Conservation (phyloP, 768 basidiomycete genomes). For the Boletus reticulatus region DNA sequence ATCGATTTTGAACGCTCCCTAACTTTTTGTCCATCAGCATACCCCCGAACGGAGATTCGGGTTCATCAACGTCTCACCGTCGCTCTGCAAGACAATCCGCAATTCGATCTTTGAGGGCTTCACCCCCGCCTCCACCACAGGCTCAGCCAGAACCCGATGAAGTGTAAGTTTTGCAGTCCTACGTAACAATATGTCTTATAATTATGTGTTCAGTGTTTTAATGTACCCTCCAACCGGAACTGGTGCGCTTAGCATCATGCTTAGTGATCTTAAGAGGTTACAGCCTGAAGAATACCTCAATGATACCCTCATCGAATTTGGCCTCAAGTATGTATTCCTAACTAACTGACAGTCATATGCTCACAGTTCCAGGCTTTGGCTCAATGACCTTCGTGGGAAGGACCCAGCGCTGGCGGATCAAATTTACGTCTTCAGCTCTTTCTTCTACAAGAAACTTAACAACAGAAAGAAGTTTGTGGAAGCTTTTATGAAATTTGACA, state of each 20-base stretch:
- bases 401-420: conserved; percentile 65
- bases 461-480: conserved; percentile 51
- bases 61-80: conserved; percentile 16
- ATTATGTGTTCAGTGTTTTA: conserved; percentile 50
- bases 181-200: conserved; percentile 1
- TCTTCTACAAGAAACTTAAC: conserved; percentile 94
- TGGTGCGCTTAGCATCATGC: conserved; percentile 80
- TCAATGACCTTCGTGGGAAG: conserved; percentile 50
- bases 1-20: background rate
- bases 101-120: conserved; percentile 14
- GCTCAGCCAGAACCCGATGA: conserved; percentile 53
- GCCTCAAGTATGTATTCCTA: conserved; percentile 68
- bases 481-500: background rate
- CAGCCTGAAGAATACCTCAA: conserved; percentile 86
- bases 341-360: background rate
- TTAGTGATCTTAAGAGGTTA: conserved; percentile 72
- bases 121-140: conserved; percentile 30
- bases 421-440: conserved; percentile 92
- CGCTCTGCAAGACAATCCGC: conserved; percentile 38
- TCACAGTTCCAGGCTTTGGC: conserved; percentile 58
- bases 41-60: conserved; percentile 6
- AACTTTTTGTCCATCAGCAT: conserved; percentile 9
- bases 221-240: conserved; percentile 69
- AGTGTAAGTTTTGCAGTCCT: conserved; percentile 43
- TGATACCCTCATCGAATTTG: conserved; percentile 95